Conservation (phyloP, 768 basidiomycete species). For the Pleurotus sapidus region DNA sequence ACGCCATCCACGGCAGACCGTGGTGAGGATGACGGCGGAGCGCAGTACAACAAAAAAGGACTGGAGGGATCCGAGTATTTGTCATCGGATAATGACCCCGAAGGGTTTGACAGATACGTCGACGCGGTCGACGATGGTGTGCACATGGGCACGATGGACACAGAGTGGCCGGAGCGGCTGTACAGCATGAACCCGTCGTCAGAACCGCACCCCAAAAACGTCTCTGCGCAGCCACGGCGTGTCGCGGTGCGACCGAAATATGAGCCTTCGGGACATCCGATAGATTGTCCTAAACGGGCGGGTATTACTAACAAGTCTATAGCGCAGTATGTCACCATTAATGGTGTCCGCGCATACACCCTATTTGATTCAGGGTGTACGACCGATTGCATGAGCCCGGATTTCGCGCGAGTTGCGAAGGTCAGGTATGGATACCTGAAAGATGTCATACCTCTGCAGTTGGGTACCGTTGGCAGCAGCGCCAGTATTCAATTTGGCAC, state of each 20-base stretch:
- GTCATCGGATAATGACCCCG: not conserved
- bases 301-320: not conserved
- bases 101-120: not conserved
- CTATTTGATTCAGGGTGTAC: slow-evolving; percentile 16
- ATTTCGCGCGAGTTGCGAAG: slow-evolving; percentile 14
- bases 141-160: not conserved
- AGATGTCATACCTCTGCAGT: slow-evolving; percentile 19
- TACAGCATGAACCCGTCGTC: no score
- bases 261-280: not conserved
- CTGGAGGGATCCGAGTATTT: not conserved
- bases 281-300: not conserved
- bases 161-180: no score
- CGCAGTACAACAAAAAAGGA: no score
- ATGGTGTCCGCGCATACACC: slow-evolving; percentile 10
- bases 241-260: no score
- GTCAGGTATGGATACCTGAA: slow-evolving; percentile 10
- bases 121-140: not conserved
- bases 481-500: slow-evolving; percentile 25
- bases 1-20: no score
- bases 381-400: slow-evolving; percentile 16
- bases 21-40: no score
- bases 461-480: slow-evolving; percentile 28
- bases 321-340: not conserved
- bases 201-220: no score
- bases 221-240: no score